phyloP scores from a whole-genome alignment of 192 early-diverging fungal species.

The Backusella luteola region DNA sequence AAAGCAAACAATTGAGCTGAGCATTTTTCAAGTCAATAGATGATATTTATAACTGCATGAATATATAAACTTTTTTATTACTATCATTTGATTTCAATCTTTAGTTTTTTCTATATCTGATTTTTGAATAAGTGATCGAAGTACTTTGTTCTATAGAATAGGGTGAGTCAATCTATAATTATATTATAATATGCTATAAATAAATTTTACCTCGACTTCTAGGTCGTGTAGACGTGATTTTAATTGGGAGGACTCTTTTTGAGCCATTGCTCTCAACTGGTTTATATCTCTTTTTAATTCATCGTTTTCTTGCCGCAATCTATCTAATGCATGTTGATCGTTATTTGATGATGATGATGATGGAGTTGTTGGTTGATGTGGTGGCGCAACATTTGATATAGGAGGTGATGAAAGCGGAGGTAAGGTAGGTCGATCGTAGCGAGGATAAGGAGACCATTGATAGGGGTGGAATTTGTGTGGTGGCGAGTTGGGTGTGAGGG shows the following conservation, averaged over 20 bases:
- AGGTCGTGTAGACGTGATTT: conserved; percentile 26
- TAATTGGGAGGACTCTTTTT: conserved; percentile 15
- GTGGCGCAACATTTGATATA: background rate
- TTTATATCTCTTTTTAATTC: conserved; percentile 4
- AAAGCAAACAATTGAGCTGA: background rate
- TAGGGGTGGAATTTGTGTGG: conserved; percentile 5
- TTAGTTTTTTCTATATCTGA: conserved; percentile 7
- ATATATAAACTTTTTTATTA: conserved; percentile 6
- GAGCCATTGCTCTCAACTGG: conserved; percentile 2
- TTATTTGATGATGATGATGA: background rate
- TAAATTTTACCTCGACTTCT: conserved; percentile 30
- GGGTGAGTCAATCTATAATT: too few relatives aligned
- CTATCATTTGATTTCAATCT: background rate
- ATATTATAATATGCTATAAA: background rate
- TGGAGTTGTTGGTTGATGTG: background rate
- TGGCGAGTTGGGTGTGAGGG: conserved; percentile 9
- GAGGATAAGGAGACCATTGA: conserved; percentile 14
- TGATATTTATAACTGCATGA: background rate
- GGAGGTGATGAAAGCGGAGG: background rate
- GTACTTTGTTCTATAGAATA: conserved; percentile 21
- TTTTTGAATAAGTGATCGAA: conserved; percentile 23
- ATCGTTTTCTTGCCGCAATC: conserved; percentile 2
- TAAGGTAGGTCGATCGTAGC: background rate
- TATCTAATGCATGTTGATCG: background rate
- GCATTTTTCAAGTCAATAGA: background rate